Conservation (phyloP, 2,329 filamentous ascomycete species). For the Diaporthe sp. region DNA sequence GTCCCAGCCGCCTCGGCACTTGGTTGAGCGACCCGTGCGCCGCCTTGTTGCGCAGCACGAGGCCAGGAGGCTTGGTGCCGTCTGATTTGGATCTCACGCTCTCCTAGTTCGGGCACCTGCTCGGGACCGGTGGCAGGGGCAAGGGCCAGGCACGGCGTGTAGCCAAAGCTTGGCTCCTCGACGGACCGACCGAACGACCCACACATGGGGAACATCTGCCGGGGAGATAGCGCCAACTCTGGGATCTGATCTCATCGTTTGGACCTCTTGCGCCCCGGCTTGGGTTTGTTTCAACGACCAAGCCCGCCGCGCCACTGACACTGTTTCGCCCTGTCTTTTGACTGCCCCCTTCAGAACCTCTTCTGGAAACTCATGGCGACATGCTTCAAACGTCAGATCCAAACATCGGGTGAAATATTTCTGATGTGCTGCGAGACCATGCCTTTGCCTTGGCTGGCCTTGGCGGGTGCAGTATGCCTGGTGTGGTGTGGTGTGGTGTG, state of each 20-base stretch:
- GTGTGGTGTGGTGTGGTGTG: slow-evolving; percentile 1
- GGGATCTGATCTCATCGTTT: slow-evolving; percentile 23
- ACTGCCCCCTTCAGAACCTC: not conserved
- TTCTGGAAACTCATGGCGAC: slow-evolving; percentile 7
- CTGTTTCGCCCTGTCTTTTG: slow-evolving; percentile 23
- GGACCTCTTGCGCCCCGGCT: not conserved
- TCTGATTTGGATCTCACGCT: slow-evolving; percentile 4
- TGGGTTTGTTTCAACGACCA: slow-evolving; percentile 10
- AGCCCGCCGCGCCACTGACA: slow-evolving; percentile 6
- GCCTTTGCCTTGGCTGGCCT: not conserved
- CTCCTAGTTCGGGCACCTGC: not conserved
- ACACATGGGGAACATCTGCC: not conserved
- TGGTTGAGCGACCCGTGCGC: not conserved
- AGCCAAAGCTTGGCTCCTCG: slow-evolving; percentile 14
- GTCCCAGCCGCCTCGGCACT: slow-evolving; percentile 5
- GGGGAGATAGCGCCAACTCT: slow-evolving; percentile 14
- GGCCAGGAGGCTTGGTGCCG: not conserved
- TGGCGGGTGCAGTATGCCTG: not conserved
- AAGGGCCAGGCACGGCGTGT: not conserved
- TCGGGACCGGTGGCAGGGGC: slow-evolving; percentile 15
- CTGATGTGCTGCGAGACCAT: not conserved
- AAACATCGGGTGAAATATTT: slow-evolving; percentile 17
- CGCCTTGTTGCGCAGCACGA: slow-evolving; percentile 11
- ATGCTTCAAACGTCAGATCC: slow-evolving; percentile 23
- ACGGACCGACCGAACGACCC: slow-evolving; percentile 18